Conservation (phyloP, 139 green algal genomes). For the Protoeuglena noctilucae region DNA sequence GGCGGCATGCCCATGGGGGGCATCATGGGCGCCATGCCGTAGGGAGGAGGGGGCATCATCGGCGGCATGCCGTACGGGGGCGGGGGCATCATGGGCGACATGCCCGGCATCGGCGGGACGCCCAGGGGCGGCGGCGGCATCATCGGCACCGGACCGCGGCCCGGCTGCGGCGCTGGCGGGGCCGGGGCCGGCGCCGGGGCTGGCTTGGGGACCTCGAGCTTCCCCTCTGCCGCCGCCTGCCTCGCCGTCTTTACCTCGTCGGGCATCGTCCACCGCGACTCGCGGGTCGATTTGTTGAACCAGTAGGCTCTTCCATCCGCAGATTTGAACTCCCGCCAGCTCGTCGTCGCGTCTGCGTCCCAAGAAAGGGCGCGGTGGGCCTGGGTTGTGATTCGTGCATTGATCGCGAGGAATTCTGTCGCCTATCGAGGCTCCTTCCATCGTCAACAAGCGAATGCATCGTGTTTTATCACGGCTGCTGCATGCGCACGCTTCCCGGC, state of each 20-base stretch:
- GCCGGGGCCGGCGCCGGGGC: constrained; percentile 1
- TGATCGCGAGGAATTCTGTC: neutral
- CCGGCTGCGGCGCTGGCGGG: neutral
- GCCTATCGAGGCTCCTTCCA: neutral
- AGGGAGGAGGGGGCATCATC: too few relatives aligned
- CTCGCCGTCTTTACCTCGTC: constrained; percentile 39
- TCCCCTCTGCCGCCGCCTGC: constrained; percentile 6
- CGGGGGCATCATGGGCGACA: neutral
- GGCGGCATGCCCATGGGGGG: too few relatives aligned
- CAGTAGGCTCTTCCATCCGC: neutral
- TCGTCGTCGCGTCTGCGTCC: too few relatives aligned
- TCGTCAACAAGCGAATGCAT: too few relatives aligned
- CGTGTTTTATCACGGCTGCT: too few relatives aligned
- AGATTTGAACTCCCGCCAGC: neutral
- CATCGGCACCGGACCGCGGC: neutral
- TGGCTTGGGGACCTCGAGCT: too few relatives aligned
- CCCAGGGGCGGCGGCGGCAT: too few relatives aligned
- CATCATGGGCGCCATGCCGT: too few relatives aligned
- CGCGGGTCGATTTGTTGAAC: constrained; percentile 19
- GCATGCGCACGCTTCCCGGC: too few relatives aligned
- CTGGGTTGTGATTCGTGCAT: neutral
- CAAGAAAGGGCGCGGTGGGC: neutral
- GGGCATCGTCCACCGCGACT: constrained; percentile 67
- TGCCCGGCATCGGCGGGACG: too few relatives aligned
- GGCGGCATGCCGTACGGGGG: too few relatives aligned